Evolutionary conservation across 2,329 filamentous ascomycete genomes (phyloP).

Genomic region (Pseudocercospora musae): DNA sequence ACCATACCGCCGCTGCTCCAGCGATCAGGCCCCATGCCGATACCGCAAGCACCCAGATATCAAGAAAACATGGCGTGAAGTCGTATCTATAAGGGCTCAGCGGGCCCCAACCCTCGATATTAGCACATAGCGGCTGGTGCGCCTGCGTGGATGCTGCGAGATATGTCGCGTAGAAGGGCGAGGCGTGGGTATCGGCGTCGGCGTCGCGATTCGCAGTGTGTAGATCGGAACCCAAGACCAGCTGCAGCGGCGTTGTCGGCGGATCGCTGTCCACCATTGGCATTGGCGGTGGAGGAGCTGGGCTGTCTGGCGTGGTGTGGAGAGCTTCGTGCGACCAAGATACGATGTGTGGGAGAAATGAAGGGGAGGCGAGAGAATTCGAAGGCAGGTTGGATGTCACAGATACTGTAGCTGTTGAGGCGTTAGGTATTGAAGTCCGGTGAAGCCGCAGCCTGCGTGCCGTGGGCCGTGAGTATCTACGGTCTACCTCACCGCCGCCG

Average conservation of each 20-base stretch:
- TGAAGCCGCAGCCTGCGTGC: background rate
- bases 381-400: background rate
- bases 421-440: background rate
- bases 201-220: slow-evolving; percentile 3
- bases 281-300: slow-evolving; percentile 14
- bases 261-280: slow-evolving; percentile 21
- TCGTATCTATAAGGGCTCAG: slow-evolving; percentile 84
- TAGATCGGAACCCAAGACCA: slow-evolving; percentile 13
- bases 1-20: slow-evolving; percentile 75
- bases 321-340: slow-evolving; percentile 1
- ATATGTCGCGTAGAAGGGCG: slow-evolving; percentile 27
- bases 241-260: slow-evolving; percentile 14
- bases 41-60: slow-evolving; percentile 78
- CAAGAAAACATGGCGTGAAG: slow-evolving; percentile 96
- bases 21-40: slow-evolving; percentile 73
- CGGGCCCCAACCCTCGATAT: slow-evolving; percentile 92
- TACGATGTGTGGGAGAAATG: background rate
- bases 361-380: background rate
- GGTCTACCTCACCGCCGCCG: background rate
- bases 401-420: slow-evolving; percentile 4
- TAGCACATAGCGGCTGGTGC: slow-evolving; percentile 74
- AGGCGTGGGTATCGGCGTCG: slow-evolving; percentile 8
- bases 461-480: background rate
- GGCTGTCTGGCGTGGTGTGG: background rate
- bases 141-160: slow-evolving; percentile 25